phyloP scores from a whole-genome alignment of 2,329 filamentous ascomycete genomes.

The Arachnopeziza araneosa region DNA sequence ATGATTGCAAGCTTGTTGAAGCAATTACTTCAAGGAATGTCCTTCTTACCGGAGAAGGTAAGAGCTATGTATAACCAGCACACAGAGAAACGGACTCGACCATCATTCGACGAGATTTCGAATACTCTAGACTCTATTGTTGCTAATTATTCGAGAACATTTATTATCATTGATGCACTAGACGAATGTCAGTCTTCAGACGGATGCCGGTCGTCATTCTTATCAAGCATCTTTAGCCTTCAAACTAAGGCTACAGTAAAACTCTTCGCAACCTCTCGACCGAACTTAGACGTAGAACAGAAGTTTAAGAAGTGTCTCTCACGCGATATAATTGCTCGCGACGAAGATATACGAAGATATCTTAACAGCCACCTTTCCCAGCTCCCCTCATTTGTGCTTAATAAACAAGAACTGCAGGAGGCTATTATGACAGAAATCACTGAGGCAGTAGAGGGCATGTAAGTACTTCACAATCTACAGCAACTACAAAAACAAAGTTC shows the following conservation, averaged over 20 bases:
- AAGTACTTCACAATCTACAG: slow-evolving; percentile 8
- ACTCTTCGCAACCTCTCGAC: slow-evolving; percentile 32
- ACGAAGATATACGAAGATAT: slow-evolving; percentile 29
- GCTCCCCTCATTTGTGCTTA: slow-evolving; percentile 6
- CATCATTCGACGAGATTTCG: slow-evolving; percentile 22
- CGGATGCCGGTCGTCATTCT: slow-evolving; percentile 18
- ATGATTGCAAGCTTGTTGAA: slow-evolving; percentile 30
- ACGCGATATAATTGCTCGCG: slow-evolving; percentile 29
- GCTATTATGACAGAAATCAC: slow-evolving; percentile 19
- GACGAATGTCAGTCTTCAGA: slow-evolving; percentile 16
- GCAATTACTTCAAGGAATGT: slow-evolving; percentile 24
- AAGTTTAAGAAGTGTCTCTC: slow-evolving; percentile 13
- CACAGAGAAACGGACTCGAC: slow-evolving; percentile 16
- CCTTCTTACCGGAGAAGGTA: slow-evolving; percentile 14
- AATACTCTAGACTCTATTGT: slow-evolving; percentile 15
- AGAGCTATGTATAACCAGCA: slow-evolving; percentile 24
- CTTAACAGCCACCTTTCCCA: slow-evolving; percentile 21
- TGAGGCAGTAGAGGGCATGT: slow-evolving; percentile 28
- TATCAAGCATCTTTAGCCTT: slow-evolving; percentile 23
- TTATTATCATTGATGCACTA: slow-evolving; percentile 19
- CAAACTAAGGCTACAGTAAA: slow-evolving; percentile 17
- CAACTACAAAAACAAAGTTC: background rate
- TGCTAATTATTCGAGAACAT: slow-evolving; percentile 17
- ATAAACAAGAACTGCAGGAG: slow-evolving; percentile 17
- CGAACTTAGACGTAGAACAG: slow-evolving; percentile 19